Conservation (phyloP, 2,329 filamentous ascomycete species). For the Paracoccidioides lutzii region DNA sequence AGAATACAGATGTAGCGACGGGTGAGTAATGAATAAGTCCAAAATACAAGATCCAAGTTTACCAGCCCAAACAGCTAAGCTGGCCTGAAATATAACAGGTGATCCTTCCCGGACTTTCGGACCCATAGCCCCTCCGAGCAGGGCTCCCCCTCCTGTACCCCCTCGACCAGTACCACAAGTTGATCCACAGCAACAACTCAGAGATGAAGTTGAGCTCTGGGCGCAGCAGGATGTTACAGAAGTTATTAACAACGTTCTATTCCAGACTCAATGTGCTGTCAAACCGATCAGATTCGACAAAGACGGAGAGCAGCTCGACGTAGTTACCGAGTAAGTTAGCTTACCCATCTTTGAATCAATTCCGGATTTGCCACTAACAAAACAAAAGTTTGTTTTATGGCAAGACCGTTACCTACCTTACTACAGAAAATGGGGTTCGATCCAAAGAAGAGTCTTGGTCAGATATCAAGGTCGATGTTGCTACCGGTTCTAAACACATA, state of each 20-base stretch:
- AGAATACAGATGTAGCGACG: conserved; percentile 6
- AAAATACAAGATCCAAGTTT: not conserved
- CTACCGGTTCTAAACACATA: conserved; percentile 49
- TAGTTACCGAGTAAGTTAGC: conserved; percentile 50
- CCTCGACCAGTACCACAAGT: conserved; percentile 34
- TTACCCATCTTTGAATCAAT: not conserved
- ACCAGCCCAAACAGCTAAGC: not conserved
- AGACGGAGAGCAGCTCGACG: conserved; percentile 66
- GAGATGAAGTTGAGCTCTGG: conserved; percentile 43
- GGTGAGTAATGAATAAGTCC: not conserved
- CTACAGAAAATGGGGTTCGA: conserved; percentile 34
- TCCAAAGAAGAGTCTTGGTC: conserved; percentile 47
- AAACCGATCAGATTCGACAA: conserved; percentile 52
- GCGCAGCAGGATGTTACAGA: conserved; percentile 93
- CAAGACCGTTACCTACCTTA: conserved; percentile 32
- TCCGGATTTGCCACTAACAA: conserved; percentile 4
- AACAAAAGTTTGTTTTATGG: conserved; percentile 38
- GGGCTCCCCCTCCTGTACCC: conserved; percentile 45
- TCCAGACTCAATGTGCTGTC: conserved; percentile 82
- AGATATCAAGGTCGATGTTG: conserved; percentile 50
- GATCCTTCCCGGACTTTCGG: conserved; percentile 2
- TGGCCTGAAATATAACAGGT: not conserved
- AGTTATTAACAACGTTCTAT: conserved; percentile 84
- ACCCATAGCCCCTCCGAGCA: conserved; percentile 27
- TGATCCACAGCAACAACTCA: conserved; percentile 24